These are phyloP conservation scores for Gaeumannomyces tritici DNA, from an alignment of 2,329 filamentous ascomycete species.

Conservation along the genomic window DNA sequence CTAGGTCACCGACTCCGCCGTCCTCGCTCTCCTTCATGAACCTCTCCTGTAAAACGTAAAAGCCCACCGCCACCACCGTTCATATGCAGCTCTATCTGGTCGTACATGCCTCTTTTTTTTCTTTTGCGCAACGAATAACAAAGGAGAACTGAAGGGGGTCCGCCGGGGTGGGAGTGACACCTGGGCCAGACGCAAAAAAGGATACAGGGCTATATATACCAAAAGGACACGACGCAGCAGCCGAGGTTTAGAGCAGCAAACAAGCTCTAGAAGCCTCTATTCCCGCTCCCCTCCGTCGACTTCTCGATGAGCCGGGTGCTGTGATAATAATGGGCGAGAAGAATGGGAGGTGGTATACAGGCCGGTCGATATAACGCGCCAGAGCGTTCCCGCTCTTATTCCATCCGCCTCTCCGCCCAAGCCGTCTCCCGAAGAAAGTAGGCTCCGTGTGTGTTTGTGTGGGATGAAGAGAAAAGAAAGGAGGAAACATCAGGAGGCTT, in stretches of 20 bases:
- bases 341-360: not conserved
- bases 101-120: not conserved
- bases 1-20: not conserved
- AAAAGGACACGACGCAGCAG: not conserved
- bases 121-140: not conserved
- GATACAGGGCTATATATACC: not conserved
- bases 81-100: not conserved
- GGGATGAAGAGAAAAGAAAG: not conserved
- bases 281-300: too few relatives aligned
- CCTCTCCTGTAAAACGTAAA: not conserved
- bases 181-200: not conserved
- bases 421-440: not conserved
- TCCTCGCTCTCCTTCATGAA: not conserved
- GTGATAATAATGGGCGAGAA: not conserved
- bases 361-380: not conserved
- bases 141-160: not conserved
- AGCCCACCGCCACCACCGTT: not conserved
- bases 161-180: not conserved
- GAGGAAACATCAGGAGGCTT: not conserved
- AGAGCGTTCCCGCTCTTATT: not conserved
- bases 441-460: not conserved
- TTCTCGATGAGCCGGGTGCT: not conserved
- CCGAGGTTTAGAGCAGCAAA: not conserved
- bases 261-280: not conserved
- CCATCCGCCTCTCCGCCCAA: not conserved